Percentiles rank a stretch among this genome's conserved stretches.
phyloP scores from a whole-genome alignment of 768 basidiomycete species.

The Tubosaeta sp. region DNA sequence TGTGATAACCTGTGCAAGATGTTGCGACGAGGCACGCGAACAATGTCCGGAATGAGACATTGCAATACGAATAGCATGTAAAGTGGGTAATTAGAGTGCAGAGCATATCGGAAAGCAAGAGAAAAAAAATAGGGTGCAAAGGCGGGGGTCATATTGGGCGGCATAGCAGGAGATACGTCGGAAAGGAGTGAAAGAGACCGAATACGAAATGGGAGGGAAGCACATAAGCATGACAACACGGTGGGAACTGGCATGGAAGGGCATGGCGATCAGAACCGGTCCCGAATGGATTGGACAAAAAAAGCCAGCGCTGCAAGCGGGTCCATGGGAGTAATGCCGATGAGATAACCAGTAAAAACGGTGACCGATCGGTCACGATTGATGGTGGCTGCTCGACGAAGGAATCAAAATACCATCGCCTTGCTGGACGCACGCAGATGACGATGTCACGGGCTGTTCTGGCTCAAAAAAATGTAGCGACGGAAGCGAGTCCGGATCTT shows the following conservation, averaged over 20 bases:
- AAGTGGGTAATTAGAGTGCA: neutral
- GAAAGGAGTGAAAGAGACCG: too few species aligned
- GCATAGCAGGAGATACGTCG: neutral
- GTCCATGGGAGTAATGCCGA: neutral
- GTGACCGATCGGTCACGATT: neutral
- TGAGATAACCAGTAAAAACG: too few species aligned
- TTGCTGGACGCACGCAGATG: constrained; percentile 2
- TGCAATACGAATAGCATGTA: neutral
- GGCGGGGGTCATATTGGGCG: too few species aligned
- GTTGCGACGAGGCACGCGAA: neutral
- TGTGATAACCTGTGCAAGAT: neutral
- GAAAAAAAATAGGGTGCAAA: neutral
- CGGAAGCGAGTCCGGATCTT: constrained; percentile 3
- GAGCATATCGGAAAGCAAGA: neutral
- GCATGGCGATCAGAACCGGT: neutral
- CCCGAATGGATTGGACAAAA: neutral
- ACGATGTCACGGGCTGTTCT: constrained; percentile 10
- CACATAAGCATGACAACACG: neutral
- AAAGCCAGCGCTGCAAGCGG: neutral
- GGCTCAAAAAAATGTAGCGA: neutral
- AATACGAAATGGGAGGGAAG: neutral
- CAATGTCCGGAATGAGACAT: neutral
- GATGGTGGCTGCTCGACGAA: neutral
- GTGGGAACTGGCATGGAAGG: neutral
- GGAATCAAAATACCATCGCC: neutral